phyloP scores from a whole-genome alignment of 495 filamentous ascomycete species.

The Daldinia childiae region DNA sequence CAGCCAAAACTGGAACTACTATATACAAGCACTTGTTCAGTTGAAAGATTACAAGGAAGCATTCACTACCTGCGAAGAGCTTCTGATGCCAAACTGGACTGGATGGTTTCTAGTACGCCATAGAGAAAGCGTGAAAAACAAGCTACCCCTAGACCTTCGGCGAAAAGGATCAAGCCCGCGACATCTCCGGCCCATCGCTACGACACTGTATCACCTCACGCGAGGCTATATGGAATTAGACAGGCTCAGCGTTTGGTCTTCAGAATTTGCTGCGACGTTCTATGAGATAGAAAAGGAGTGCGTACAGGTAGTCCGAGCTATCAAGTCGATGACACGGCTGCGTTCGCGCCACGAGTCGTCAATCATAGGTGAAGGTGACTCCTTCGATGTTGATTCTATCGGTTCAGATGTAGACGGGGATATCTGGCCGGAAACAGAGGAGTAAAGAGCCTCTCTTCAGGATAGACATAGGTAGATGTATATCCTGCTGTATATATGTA shows the following conservation, averaged over 20 bases:
- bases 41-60: constrained; percentile 58
- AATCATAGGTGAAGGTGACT: constrained; percentile 35
- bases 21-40: constrained; percentile 61
- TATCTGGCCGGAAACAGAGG: neutral
- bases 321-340: constrained; percentile 48
- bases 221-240: constrained; percentile 54
- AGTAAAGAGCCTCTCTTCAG: too few relatives aligned
- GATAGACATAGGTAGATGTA: neutral
- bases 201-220: constrained; percentile 53
- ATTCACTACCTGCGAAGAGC: constrained; percentile 73
- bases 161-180: constrained; percentile 44
- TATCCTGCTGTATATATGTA: constrained; percentile 15
- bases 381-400: constrained; percentile 14
- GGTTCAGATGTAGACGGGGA: neutral
- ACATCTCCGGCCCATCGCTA: constrained; percentile 49
- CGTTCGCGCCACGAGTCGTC: constrained; percentile 42
- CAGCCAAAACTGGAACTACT: constrained; percentile 68
- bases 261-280: constrained; percentile 35
- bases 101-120: constrained; percentile 65
- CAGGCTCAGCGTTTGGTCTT: constrained; percentile 47
- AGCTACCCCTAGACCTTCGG: constrained; percentile 51
- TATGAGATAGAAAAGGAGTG: constrained; percentile 44
- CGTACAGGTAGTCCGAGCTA: constrained; percentile 44
- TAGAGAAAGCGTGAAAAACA: constrained; percentile 25
- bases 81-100: constrained; percentile 77